A percentile compares a stretch with the other conserved stretches of the same genome.
Evolutionary conservation across 768 basidiomycete genomes (phyloP).

Genomic region (Lactarius sp.): DNA sequence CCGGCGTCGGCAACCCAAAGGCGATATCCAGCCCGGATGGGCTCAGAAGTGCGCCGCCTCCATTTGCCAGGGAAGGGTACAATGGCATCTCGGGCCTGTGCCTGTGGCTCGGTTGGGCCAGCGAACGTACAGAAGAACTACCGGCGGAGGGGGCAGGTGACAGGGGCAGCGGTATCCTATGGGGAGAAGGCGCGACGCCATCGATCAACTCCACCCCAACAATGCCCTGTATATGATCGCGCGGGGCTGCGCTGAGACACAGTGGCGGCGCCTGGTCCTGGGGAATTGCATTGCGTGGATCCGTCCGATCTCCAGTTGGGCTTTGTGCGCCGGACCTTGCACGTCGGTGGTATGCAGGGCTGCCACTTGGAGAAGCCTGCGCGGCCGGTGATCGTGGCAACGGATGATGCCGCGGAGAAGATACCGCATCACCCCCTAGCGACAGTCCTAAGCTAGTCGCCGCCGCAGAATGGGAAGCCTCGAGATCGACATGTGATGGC

Average conservation of each 20-base stretch:
- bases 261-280: too few species aligned
- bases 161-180: slow-evolving; percentile 1
- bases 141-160: not conserved
- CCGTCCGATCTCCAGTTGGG: not conserved
- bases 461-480: not conserved
- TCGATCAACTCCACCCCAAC: not conserved
- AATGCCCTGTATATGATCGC: not conserved
- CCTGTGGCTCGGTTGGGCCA: slow-evolving; percentile 15
- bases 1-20: slow-evolving; percentile 3
- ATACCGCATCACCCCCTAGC: not conserved
- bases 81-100: not conserved
- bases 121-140: not conserved
- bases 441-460: slow-evolving; percentile 4
- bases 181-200: not conserved
- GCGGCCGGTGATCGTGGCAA: not conserved
- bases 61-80: slow-evolving; percentile 6
- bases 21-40: not conserved
- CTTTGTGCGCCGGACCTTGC: not conserved
- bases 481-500: not conserved
- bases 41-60: not conserved
- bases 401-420: not conserved
- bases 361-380: not conserved
- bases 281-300: not conserved
- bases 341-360: not conserved
- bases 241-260: not conserved